A percentile compares a stretch with the other conserved stretches of the same genome.
These are phyloP conservation scores for Cladosporium cucumerinum DNA, from an alignment of 2,329 filamentous ascomycete species.

Conservation along the genomic window DNA sequence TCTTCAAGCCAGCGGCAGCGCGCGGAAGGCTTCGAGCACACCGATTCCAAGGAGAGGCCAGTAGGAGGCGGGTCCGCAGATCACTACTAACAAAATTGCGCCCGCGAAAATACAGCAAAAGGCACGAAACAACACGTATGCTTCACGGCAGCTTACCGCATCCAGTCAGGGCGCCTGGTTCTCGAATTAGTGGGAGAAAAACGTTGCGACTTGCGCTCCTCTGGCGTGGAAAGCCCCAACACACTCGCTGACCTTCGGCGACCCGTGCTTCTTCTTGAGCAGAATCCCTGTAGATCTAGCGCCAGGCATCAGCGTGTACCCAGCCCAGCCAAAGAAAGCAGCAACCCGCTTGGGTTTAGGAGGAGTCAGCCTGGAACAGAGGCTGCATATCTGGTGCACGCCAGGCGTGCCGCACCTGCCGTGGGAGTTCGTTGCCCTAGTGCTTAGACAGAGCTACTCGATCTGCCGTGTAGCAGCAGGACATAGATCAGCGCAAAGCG, in stretches of 20 bases:
- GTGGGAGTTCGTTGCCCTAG: slow-evolving; percentile 7
- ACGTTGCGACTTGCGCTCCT: slow-evolving; percentile 2
- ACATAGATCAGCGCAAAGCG: background rate
- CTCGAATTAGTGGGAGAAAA: background rate
- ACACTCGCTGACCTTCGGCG: background rate
- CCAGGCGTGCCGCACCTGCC: slow-evolving; percentile 12
- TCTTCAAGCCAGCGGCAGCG: slow-evolving; percentile 10
- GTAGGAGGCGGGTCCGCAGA: background rate
- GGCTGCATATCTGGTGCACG: slow-evolving; percentile 11
- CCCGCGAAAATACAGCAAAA: background rate
- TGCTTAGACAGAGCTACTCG: slow-evolving; percentile 7
- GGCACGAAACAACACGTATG: slow-evolving; percentile 7
- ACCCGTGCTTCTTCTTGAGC: slow-evolving; percentile 9
- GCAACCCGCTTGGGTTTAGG: slow-evolving; percentile 11
- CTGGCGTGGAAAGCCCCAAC: background rate
- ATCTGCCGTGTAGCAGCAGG: slow-evolving; percentile 8
- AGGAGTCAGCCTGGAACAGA: slow-evolving; percentile 11
- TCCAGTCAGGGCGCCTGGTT: slow-evolving; percentile 13
- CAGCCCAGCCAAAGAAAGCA: slow-evolving; percentile 10
- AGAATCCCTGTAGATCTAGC: slow-evolving; percentile 17
- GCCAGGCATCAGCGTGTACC: slow-evolving; percentile 12
- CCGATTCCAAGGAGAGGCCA: slow-evolving; percentile 7
- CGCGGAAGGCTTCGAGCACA: slow-evolving; percentile 10
- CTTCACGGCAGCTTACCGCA: slow-evolving; percentile 16
- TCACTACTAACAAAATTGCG: background rate